Percentiles rank a stretch among this genome's conserved stretches.
Conservation (phyloP, 495 filamentous ascomycete species). For the Glonium stellatum region DNA sequence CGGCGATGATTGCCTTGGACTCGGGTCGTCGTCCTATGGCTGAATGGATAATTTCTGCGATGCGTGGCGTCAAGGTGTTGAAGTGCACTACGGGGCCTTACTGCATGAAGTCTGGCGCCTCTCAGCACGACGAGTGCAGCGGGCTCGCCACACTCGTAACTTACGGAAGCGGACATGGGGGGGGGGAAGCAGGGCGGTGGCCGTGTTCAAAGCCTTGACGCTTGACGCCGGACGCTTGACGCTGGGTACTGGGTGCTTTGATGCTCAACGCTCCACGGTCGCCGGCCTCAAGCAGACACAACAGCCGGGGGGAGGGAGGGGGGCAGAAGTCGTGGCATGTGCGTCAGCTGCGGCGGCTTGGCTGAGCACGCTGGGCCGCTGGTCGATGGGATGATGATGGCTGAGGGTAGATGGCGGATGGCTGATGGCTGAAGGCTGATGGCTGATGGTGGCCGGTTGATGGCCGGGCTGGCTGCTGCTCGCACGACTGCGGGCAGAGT, state of each 20-base stretch:
- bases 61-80: slow-evolving; percentile 12
- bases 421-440: no score
- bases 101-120: background rate
- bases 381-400: no score
- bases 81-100: background rate
- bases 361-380: no score
- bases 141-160: slow-evolving; percentile 22
- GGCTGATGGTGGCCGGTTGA: slow-evolving; percentile 4
- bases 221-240: background rate
- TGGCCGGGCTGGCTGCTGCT: slow-evolving; percentile 6
- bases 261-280: no score
- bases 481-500: background rate
- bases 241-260: no score
- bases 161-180: slow-evolving; percentile 5
- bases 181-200: slow-evolving; percentile 5
- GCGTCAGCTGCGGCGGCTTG: slow-evolving; percentile 10
- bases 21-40: slow-evolving; percentile 2
- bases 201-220: slow-evolving; percentile 24
- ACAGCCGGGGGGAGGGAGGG: slow-evolving; percentile 5
- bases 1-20: slow-evolving; percentile 23
- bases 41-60: slow-evolving; percentile 17
- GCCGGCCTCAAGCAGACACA: no score
- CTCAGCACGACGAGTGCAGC: background rate
- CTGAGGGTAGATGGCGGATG: no score
- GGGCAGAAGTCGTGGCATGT: slow-evolving; percentile 9